A percentile compares a stretch with the other conserved stretches of the same genome.
Evolutionary conservation across 2,329 filamentous ascomycete genomes (phyloP).

Genomic region (Beauveria australis): DNA sequence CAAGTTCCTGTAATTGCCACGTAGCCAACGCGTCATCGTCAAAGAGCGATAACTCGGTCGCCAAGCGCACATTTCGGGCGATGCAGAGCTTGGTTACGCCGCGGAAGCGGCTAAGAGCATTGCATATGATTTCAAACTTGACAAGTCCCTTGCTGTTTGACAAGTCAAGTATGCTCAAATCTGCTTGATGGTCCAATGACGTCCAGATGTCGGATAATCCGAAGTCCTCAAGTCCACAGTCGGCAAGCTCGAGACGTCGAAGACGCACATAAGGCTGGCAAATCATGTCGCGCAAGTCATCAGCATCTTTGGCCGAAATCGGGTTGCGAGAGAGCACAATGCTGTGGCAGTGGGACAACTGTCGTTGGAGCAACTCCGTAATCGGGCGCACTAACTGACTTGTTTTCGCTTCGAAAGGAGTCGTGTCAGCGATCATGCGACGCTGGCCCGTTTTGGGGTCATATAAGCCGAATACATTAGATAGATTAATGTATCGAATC

Average conservation of each 20-base stretch:
- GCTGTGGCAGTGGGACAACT: constrained; percentile 41
- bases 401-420: constrained; percentile 19
- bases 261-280: constrained; percentile 30
- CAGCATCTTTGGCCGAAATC: constrained; percentile 37
- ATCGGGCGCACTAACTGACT: constrained; percentile 40
- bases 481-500: constrained; percentile 45
- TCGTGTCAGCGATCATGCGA: constrained; percentile 17
- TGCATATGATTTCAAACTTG: constrained; percentile 37
- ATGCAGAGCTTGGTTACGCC: constrained; percentile 42
- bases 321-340: constrained; percentile 42
- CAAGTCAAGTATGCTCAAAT: constrained; percentile 41
- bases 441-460: constrained; percentile 16
- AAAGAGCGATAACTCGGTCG: constrained; percentile 37
- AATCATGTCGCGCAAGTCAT: constrained; percentile 38
- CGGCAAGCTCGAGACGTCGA: constrained; percentile 41
- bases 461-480: constrained; percentile 30
- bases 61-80: constrained; percentile 41
- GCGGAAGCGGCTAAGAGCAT: constrained; percentile 34
- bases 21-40: constrained; percentile 33
- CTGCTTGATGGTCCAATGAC: constrained; percentile 35
- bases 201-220: constrained; percentile 41
- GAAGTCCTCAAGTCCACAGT: constrained; percentile 42
- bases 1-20: constrained; percentile 44
- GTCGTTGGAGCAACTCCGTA: constrained; percentile 39
- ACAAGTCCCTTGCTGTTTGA: constrained; percentile 46